These are phyloP conservation scores for Geotrichum histeridarum DNA, from an alignment of 1,139 yeast species.

Conservation along the genomic window DNA sequence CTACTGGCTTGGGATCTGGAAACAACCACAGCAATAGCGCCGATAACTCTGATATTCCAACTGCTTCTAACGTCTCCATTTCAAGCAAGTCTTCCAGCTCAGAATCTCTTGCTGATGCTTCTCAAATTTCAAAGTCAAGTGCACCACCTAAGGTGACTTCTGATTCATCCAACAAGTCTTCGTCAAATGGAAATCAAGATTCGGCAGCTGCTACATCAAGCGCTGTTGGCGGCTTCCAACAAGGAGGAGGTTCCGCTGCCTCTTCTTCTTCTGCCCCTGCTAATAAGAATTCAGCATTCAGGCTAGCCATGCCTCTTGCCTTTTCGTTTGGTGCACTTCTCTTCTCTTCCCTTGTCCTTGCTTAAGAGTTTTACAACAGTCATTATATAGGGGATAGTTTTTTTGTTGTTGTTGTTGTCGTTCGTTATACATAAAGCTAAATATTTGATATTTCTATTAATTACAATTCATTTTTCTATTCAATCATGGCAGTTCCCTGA, in stretches of 20 bases:
- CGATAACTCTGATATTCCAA: conserved; percentile 14
- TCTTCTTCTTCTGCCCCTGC: background rate
- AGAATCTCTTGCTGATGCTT: conserved; percentile 10
- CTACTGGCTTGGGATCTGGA: conserved; percentile 7
- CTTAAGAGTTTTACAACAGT: too few relatives aligned
- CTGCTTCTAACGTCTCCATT: conserved; percentile 20
- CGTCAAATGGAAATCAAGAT: background rate
- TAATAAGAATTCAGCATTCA: background rate
- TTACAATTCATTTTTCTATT: too few relatives aligned
- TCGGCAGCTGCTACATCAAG: background rate
- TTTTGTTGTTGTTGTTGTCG: too few relatives aligned
- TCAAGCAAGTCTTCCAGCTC: conserved; percentile 18
- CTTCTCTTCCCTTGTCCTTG: too few relatives aligned
- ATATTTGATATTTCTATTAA: too few relatives aligned
- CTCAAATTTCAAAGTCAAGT: conserved; percentile 6
- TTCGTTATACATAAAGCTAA: too few relatives aligned
- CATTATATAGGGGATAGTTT: too few relatives aligned
- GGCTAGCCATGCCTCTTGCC: too few relatives aligned
- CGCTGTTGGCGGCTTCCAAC: background rate
- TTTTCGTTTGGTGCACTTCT: too few relatives aligned
- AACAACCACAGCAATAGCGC: conserved; percentile 1
- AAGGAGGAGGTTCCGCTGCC: background rate
- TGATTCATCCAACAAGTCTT: background rate
- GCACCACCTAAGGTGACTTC: conserved; percentile 2
- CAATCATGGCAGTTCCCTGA: too few relatives aligned